Percentiles rank a stretch among this genome's conserved stretches.
Conservation (phyloP, 305 asterid genomes). For the Withania somnifera region DNA sequence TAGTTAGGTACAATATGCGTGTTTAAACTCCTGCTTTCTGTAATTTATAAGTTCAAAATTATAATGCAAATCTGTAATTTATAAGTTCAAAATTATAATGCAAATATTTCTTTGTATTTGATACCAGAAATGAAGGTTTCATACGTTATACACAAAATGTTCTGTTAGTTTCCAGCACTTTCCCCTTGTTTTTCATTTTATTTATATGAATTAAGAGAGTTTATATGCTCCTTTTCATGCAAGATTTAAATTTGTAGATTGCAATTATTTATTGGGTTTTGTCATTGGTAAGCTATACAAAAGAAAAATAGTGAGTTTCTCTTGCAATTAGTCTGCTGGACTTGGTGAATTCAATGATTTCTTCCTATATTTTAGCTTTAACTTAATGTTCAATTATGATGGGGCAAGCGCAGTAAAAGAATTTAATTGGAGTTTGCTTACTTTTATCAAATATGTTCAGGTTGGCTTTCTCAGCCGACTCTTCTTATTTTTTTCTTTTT, state of each 20-base stretch:
- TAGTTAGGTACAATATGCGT: background rate
- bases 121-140: background rate
- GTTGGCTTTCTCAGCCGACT: background rate
- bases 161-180: background rate
- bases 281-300: background rate
- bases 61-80: background rate
- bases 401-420: background rate
- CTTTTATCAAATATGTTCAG: background rate
- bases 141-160: background rate
- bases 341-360: background rate
- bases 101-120: background rate
- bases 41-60: background rate
- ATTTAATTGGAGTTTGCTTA: background rate
- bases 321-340: background rate
- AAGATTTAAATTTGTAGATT: background rate
- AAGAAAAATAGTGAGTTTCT: background rate
- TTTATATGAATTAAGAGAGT: background rate
- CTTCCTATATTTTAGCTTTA: background rate
- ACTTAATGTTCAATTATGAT: background rate
- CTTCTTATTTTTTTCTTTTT: no score
- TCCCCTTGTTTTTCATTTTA: background rate
- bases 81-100: background rate
- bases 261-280: background rate
- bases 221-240: background rate
- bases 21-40: background rate